phyloP scores from a whole-genome alignment of 176 grass and related monocot genomes.

The Oryza glaberrima region DNA sequence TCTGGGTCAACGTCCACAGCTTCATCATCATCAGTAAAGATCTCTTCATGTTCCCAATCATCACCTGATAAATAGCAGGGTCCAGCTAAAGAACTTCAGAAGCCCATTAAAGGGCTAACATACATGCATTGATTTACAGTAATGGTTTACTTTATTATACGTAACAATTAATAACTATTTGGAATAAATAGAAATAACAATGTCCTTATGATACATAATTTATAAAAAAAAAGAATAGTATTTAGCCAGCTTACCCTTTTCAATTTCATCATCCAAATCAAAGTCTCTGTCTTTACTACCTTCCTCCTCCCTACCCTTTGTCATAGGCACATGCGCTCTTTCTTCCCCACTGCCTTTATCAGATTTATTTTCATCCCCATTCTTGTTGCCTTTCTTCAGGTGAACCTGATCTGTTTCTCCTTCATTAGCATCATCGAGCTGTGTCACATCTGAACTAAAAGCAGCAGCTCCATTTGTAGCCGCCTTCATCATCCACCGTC shows the following conservation, averaged over 20 bases:
- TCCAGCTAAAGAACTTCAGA: slow-evolving; percentile 37
- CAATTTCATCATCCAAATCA: slow-evolving; percentile 84
- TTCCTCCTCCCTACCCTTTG: slow-evolving; percentile 51
- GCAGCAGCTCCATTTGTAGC: slow-evolving; percentile 78
- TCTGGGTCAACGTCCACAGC: slow-evolving; percentile 67
- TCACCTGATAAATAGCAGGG: slow-evolving; percentile 65
- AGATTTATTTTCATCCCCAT: slow-evolving; percentile 57
- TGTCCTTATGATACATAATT: neutral
- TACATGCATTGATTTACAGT: neutral
- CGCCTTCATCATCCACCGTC: slow-evolving; percentile 88
- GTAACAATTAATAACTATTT: slow-evolving; percentile 18
- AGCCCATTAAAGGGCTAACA: slow-evolving; percentile 26
- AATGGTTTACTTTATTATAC: slow-evolving; percentile 24
- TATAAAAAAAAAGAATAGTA: neutral
- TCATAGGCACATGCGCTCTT: slow-evolving; percentile 46
- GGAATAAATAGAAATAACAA: slow-evolving; percentile 25
- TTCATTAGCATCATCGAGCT: slow-evolving; percentile 34
- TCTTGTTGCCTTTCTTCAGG: slow-evolving; percentile 55
- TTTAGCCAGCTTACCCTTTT: slow-evolving; percentile 63
- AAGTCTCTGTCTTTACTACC: slow-evolving; percentile 61
- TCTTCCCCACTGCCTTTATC: slow-evolving; percentile 60
- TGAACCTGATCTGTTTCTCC: slow-evolving; percentile 35
- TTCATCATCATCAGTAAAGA: slow-evolving; percentile 94
- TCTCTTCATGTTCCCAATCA: slow-evolving; percentile 94
- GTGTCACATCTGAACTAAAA: slow-evolving; percentile 66